Evolutionary conservation across 176 grass and related monocot species (phyloP).

Genomic region (Musa itinerans): DNA sequence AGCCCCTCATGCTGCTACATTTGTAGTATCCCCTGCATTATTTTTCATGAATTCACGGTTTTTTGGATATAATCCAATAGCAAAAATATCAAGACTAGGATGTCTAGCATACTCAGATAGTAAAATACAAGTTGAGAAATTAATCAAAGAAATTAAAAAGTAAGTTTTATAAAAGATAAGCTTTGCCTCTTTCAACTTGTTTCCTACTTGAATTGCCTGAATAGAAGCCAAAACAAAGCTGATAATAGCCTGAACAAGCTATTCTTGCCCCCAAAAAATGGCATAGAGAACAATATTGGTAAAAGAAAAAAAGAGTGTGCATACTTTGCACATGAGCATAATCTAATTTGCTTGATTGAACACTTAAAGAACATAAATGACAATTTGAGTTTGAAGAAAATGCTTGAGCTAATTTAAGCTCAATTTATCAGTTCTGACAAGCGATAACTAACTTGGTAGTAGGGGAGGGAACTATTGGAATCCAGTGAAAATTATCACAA

Average conservation of each 20-base stretch:
- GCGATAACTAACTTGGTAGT: too few relatives aligned
- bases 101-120: background rate
- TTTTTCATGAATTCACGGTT: background rate
- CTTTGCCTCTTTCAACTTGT: background rate
- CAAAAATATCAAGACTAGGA: too few relatives aligned
- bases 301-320: too few relatives aligned
- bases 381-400: too few relatives aligned
- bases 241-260: background rate
- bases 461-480: too few relatives aligned
- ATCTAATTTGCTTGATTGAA: too few relatives aligned
- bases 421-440: background rate
- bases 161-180: background rate
- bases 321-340: too few relatives aligned
- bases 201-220: background rate
- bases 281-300: background rate
- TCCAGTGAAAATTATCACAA: background rate
- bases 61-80: too few relatives aligned
- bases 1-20: conserved; percentile 81
- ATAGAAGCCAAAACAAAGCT: background rate
- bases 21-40: conserved; percentile 68
- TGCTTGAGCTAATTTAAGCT: background rate
- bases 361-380: too few relatives aligned
- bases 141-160: background rate
- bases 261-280: background rate
- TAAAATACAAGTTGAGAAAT: background rate